Conservation (phyloP, 805 yeast genomes). For the Metschnikowia rubicola region DNA sequence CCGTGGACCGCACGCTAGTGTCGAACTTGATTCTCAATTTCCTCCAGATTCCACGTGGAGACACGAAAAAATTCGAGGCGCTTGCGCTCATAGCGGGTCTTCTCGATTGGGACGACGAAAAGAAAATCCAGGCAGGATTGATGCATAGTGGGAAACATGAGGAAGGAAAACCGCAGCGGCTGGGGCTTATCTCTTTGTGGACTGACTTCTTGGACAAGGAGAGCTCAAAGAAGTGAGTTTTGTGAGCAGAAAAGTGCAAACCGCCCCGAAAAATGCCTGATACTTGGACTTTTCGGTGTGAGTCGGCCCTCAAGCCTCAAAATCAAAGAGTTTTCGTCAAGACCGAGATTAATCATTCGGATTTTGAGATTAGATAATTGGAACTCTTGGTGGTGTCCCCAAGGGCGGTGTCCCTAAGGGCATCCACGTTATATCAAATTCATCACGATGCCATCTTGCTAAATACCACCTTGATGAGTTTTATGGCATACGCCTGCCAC, state of each 20-base stretch:
- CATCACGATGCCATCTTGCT: no score
- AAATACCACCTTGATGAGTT: no score
- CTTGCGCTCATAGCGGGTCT: slow-evolving; percentile 77
- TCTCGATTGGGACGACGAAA: slow-evolving; percentile 83
- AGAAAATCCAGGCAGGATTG: slow-evolving; percentile 73
- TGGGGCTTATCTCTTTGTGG: slow-evolving; percentile 72
- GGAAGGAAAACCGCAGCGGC: slow-evolving; percentile 29
- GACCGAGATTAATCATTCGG: no score
- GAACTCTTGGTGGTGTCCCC: no score
- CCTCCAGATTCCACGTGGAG: slow-evolving; percentile 85
- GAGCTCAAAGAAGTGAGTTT: slow-evolving; percentile 34
- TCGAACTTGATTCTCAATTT: slow-evolving; percentile 84
- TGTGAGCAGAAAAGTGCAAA: neutral
- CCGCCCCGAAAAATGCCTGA: no score
- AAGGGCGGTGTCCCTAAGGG: no score
- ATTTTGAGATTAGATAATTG: no score
- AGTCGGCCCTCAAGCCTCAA: no score
- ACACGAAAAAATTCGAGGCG: slow-evolving; percentile 91
- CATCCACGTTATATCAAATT: no score
- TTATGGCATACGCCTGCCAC: no score
- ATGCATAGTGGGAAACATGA: slow-evolving; percentile 28
- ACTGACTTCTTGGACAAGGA: slow-evolving; percentile 77
- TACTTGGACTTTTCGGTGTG: no score
- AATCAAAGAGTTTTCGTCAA: no score
- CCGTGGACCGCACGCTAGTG: slow-evolving; percentile 83